Evolutionary conservation across 192 early-diverging fungal species (phyloP).

Genomic region (Coemansia sp.): DNA sequence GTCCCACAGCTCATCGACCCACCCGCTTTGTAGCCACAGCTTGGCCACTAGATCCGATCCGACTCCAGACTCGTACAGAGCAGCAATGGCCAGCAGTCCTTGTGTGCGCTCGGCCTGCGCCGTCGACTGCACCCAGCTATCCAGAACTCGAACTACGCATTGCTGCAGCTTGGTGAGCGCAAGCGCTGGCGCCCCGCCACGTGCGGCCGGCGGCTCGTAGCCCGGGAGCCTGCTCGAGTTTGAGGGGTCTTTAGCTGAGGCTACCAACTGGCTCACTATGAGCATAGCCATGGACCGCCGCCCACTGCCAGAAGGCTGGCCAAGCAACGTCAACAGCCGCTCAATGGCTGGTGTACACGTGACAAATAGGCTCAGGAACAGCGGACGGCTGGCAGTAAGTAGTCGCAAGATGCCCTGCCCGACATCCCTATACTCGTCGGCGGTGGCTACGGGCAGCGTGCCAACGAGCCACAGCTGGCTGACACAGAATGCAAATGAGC

Average conservation of each 20-base stretch:
- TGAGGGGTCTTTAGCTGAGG: conserved; percentile 21
- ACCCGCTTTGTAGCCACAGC: conserved; percentile 63
- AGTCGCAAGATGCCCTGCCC: conserved; percentile 39
- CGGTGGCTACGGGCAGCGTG: conserved; percentile 6
- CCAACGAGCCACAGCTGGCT: conserved; percentile 37
- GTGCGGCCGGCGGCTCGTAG: conserved; percentile 7
- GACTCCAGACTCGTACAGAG: conserved; percentile 69
- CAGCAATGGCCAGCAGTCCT: conserved; percentile 55
- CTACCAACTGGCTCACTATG: conserved; percentile 32
- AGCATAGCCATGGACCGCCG: conserved; percentile 31
- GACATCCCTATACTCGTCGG: conserved; percentile 17
- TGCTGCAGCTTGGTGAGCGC: conserved; percentile 19
- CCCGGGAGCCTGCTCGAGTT: conserved; percentile 21
- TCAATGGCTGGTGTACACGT: conserved; percentile 2
- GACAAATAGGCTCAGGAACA: conserved; percentile 22
- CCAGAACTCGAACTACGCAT: conserved; percentile 3
- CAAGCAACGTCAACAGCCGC: conserved; percentile 33
- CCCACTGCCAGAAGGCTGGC: neutral
- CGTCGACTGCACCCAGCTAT: conserved; percentile 39
- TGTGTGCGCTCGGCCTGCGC: conserved; percentile 32
- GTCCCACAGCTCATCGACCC: conserved; percentile 78
- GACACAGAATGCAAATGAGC: conserved; percentile 25
- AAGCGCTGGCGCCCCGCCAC: neutral
- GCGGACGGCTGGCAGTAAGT: conserved; percentile 24
- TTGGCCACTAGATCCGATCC: conserved; percentile 53